phyloP scores from a whole-genome alignment of 2,329 filamentous ascomycete genomes.

The Lizonia empirigonia region DNA sequence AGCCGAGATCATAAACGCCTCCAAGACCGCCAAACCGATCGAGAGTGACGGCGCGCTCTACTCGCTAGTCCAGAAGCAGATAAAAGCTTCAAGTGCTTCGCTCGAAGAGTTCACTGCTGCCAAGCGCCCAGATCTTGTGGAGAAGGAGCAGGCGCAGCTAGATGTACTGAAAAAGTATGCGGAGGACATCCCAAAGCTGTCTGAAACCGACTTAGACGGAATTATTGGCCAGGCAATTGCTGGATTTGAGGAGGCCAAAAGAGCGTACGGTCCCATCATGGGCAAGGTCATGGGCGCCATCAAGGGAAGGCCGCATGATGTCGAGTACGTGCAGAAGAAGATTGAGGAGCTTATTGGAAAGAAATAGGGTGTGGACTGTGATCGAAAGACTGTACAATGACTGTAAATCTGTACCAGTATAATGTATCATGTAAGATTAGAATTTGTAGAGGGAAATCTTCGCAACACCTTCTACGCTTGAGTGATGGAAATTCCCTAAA shows the following conservation, averaged over 20 bases:
- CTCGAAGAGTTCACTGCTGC: slow-evolving; percentile 67
- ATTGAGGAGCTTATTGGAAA: slow-evolving; percentile 56
- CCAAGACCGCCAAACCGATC: slow-evolving; percentile 74
- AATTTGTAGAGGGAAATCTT: neutral
- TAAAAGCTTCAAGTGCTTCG: slow-evolving; percentile 63
- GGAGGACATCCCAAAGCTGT: slow-evolving; percentile 62
- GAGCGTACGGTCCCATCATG: slow-evolving; percentile 66
- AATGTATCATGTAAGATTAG: slow-evolving; percentile 3
- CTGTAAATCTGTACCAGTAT: slow-evolving; percentile 8
- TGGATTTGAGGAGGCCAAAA: slow-evolving; percentile 56
- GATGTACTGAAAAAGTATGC: slow-evolving; percentile 70
- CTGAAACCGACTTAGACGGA: slow-evolving; percentile 62
- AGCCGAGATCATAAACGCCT: slow-evolving; percentile 73
- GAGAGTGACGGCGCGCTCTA: slow-evolving; percentile 72
- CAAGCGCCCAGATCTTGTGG: slow-evolving; percentile 69
- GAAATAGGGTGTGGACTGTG: slow-evolving; percentile 16
- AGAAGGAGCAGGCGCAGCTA: slow-evolving; percentile 72
- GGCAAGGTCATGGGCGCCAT: slow-evolving; percentile 61
- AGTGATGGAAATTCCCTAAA: too few species aligned
- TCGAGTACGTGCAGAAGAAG: slow-evolving; percentile 63
- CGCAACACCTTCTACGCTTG: too few species aligned
- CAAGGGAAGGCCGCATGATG: slow-evolving; percentile 69
- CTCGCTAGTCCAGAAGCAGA: slow-evolving; percentile 68
- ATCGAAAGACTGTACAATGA: neutral
- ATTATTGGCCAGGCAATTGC: slow-evolving; percentile 61